Conservation (phyloP, 805 yeast genomes). For the Candida arabinofermentans region DNA sequence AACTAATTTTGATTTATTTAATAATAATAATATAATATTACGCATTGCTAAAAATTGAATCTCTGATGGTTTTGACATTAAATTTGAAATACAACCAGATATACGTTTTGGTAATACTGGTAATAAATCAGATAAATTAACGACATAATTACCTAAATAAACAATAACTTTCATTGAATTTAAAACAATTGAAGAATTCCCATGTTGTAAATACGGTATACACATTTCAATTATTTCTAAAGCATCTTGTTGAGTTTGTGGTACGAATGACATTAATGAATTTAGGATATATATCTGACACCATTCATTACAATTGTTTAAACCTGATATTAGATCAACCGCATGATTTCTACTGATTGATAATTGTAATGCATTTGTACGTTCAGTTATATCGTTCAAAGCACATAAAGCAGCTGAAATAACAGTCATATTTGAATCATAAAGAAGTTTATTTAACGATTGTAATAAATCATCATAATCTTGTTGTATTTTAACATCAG, state of each 20-base stretch:
- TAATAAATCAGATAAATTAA: constrained; percentile 48
- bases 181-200: constrained; percentile 74
- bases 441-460: constrained; percentile 47
- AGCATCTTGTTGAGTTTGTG: constrained; percentile 66
- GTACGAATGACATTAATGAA: constrained; percentile 64
- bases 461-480: constrained; percentile 41
- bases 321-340: constrained; percentile 34
- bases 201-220: constrained; percentile 72
- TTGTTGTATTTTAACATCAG: constrained; percentile 35
- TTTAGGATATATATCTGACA: constrained; percentile 63
- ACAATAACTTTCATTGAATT: constrained; percentile 70
- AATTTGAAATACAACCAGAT: constrained; percentile 63
- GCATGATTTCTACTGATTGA: constrained; percentile 50
- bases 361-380: constrained; percentile 44
- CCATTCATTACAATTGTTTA: constrained; percentile 62
- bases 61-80: constrained; percentile 75
- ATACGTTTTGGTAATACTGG: constrained; percentile 54
- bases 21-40: constrained; percentile 69
- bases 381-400: constrained; percentile 59
- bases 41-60: constrained; percentile 78
- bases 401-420: constrained; percentile 72
- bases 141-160: constrained; percentile 70
- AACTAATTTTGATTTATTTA: constrained; percentile 59
- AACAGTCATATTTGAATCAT: constrained; percentile 55
- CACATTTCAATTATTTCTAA: constrained; percentile 57